Conservation (phyloP, 2,329 filamentous ascomycete species). For the Trichoderma brevicompactum region DNA sequence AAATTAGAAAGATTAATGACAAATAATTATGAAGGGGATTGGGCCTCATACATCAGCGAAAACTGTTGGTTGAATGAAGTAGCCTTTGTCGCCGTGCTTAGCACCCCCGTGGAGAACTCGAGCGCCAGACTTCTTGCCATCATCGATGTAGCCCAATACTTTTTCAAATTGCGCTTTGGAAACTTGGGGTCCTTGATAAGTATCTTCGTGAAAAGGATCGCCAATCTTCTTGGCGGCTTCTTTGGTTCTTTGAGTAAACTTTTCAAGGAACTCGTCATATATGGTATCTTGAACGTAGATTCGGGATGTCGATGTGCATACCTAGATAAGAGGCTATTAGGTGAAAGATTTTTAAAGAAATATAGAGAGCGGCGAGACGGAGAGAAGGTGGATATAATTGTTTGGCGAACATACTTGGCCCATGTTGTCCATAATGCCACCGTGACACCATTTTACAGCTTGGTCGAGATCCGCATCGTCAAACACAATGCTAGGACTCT, state of each 20-base stretch:
- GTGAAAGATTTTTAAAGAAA: neutral
- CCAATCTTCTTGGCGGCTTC: slow-evolving; percentile 33
- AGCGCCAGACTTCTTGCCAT: slow-evolving; percentile 76
- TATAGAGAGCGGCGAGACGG: no score
- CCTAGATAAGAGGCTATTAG: neutral
- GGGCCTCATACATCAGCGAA: slow-evolving; percentile 56
- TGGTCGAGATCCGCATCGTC: slow-evolving; percentile 25
- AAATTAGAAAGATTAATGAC: neutral
- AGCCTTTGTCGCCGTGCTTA: slow-evolving; percentile 53
- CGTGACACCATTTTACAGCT: slow-evolving; percentile 21
- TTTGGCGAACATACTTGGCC: slow-evolving; percentile 63
- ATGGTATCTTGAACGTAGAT: slow-evolving; percentile 45
- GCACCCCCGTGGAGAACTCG: slow-evolving; percentile 70
- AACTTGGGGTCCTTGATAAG: slow-evolving; percentile 51
- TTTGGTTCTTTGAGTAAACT: slow-evolving; percentile 54
- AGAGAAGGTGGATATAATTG: neutral
- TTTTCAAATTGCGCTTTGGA: slow-evolving; percentile 63
- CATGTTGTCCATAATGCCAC: slow-evolving; percentile 50
- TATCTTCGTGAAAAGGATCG: slow-evolving; percentile 30
- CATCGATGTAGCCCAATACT: slow-evolving; percentile 43
- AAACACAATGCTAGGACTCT: slow-evolving; percentile 40
- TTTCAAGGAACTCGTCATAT: slow-evolving; percentile 37
- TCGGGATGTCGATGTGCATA: slow-evolving; percentile 35
- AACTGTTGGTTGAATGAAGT: slow-evolving; percentile 72
- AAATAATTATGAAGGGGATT: neutral